phyloP scores from a whole-genome alignment of 139 green algal species.

The Micractinium conductrix region DNA sequence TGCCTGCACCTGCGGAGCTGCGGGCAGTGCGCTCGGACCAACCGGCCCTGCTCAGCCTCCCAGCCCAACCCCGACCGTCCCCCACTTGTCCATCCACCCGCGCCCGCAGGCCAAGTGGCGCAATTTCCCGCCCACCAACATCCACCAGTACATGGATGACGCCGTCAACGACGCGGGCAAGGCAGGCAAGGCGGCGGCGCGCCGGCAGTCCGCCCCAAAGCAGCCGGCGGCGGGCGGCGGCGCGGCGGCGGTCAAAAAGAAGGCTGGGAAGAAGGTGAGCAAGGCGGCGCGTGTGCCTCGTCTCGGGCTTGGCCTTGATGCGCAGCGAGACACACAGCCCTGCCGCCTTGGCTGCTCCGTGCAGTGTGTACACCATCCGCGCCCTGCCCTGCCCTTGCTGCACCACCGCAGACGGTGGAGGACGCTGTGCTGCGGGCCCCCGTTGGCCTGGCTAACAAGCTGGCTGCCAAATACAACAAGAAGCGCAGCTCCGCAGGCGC shows the following conservation, averaged over 20 bases:
- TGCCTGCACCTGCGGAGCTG: no score
- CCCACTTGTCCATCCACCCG: background rate
- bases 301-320: no score
- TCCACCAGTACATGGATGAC: background rate
- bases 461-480: no score
- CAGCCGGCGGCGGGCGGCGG: background rate
- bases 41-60: no score
- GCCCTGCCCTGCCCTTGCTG: background rate
- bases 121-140: background rate
- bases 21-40: no score
- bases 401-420: no score
- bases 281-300: no score
- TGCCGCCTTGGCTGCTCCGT: no score
- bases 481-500: background rate
- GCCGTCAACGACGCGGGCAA: background rate
- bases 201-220: background rate
- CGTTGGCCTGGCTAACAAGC: background rate
- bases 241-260: no score
- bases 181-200: background rate
- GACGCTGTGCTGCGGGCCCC: background rate
- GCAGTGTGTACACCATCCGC: no score
- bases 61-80: background rate
- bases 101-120: background rate
- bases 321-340: no score
- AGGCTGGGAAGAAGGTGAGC: constrained; percentile 4